Base-by-base conservation (phyloP, 371 early-diverging fungal genomes). In the Haplosporangium sp. region DNA sequence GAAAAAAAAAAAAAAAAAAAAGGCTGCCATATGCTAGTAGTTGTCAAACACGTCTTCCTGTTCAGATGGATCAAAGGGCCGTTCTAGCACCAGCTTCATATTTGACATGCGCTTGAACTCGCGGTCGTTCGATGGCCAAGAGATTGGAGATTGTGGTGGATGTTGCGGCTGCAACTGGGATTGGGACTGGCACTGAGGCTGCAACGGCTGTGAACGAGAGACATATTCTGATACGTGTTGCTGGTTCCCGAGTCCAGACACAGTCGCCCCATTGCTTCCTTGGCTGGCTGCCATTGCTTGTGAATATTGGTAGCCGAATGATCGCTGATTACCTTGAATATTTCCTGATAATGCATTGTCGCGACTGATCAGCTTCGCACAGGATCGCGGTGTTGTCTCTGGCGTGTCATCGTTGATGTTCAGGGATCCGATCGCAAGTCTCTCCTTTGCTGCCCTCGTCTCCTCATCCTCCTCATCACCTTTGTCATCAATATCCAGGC, bases 21-120 rank as follows among this genome's bases (percentile, higher is more conserved):
- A n/a, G 12, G 42, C 29, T 48, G 51, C 37, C 13, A 37, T 43
- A 45, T 7, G 14, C 46, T 69, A 76, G 50, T 67, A 67, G 11
- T 76, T 63, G 11, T 71, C 71, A 52, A 70, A 70, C 12, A 71
- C 71, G 47, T n/a, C n/a, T n/a, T 71, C 77, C 45, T 71, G 64
- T 29, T 67, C 71, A 1, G 63, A 47, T 0, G 77, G 77, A 20
- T 71, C 77, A 16, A 71, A 70, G 20, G 77, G 64, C 40, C 71
- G 29, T 52, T 71, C 77, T 45, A 76, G 51, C 13, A 76, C 77
- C 8, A 76, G 77, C 29, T 76, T 70, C 38, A 72, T 71, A 47
- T 58, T 67, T 12, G 77, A 76, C 71, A 76, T 67, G 52, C 77
- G 77, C 43, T 71, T 76, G 50, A 76, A 76, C 57, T 70, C 71